Conservation (phyloP, 352 stramenopile species). For the Lagenidium giganteum region DNA sequence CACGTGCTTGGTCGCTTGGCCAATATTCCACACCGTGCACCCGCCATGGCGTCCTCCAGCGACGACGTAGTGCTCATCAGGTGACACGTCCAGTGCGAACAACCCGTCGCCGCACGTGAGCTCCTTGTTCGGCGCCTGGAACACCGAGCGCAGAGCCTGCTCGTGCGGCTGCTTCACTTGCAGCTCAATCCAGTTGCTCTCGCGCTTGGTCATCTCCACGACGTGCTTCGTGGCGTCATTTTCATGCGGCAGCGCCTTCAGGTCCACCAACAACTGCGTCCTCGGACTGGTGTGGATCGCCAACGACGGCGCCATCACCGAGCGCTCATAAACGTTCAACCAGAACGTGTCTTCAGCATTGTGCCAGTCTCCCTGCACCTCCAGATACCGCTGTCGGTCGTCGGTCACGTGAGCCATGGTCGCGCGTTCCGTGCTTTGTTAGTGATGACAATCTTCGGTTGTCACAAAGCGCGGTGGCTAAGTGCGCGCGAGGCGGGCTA, state of each 20-base stretch:
- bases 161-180: slow-evolving; percentile 7
- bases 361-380: slow-evolving; percentile 66
- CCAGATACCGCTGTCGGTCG: slow-evolving; percentile 36
- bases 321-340: slow-evolving; percentile 53
- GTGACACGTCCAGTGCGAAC: slow-evolving; percentile 31
- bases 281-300: slow-evolving; percentile 17
- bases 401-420: slow-evolving; percentile 3
- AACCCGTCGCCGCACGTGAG: slow-evolving; percentile 11
- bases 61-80: slow-evolving; percentile 39
- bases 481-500: neutral
- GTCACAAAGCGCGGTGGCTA: no score
- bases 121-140: slow-evolving; percentile 42
- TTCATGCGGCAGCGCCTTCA: slow-evolving; percentile 5
- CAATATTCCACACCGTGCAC: slow-evolving; percentile 41
- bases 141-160: slow-evolving; percentile 20
- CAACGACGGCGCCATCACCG: slow-evolving; percentile 11
- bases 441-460: slow-evolving; percentile 1
- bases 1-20: slow-evolving; percentile 19
- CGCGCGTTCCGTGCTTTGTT: slow-evolving; percentile 8
- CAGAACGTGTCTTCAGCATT: slow-evolving; percentile 20
- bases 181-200: slow-evolving; percentile 45
- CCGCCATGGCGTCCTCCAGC: slow-evolving; percentile 52
- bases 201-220: slow-evolving; percentile 29
- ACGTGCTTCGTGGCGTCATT: slow-evolving; percentile 12
- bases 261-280: slow-evolving; percentile 36